Base-by-base conservation (phyloP, 2,329 filamentous ascomycete genomes). In the Mariannaea elegans region DNA sequence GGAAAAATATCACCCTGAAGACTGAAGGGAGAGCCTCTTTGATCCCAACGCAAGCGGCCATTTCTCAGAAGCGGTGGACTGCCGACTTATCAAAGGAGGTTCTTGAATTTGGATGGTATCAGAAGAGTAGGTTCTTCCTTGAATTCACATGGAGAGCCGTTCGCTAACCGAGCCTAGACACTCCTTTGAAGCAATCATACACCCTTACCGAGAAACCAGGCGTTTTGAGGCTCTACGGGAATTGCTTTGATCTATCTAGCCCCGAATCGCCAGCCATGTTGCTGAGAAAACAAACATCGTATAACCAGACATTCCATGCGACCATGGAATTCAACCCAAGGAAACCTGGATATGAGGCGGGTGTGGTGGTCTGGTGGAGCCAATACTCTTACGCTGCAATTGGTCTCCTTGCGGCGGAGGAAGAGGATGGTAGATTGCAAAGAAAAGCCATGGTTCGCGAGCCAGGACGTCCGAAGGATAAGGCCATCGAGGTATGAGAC, bases 301-400 rank as follows among this genome's bases (percentile, higher is more conserved):
- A 76, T 9, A 67, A 65, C 16, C 79, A 80, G 41, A 72, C 62
- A 0, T 86, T 82, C 68, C 70, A 75, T 21, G 78, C 77, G 0
- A 75, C 71, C 2, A 67, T 87, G 12, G 73, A 77, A 0, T 87
- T 87, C 59, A 65, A 72, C 0, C 82, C 83, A 0, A 73, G 69
- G 0, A 74, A 75, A 3, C 41, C 68, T 4, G 73, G 77, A 2
- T 79, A 80, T 3, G 84, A 87, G 72, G 84, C 84, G 0, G 84
- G 85, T 0, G 73, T 81, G 0, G 81, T 82, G 0, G 67, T 86
- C 0, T 87, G 82, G 79, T 85, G 82, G 81, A 85, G 80, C 44
- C 80, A 83, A 8, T 77, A 73, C 53, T 77, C 77, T 0, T 75
- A 76, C 38, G 72, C 73, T 7, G 67, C 73, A 0, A 41, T 77